Base-by-base conservation (phyloP, 2,329 filamentous ascomycete species). In the Tolypocladium tundrense region DNA sequence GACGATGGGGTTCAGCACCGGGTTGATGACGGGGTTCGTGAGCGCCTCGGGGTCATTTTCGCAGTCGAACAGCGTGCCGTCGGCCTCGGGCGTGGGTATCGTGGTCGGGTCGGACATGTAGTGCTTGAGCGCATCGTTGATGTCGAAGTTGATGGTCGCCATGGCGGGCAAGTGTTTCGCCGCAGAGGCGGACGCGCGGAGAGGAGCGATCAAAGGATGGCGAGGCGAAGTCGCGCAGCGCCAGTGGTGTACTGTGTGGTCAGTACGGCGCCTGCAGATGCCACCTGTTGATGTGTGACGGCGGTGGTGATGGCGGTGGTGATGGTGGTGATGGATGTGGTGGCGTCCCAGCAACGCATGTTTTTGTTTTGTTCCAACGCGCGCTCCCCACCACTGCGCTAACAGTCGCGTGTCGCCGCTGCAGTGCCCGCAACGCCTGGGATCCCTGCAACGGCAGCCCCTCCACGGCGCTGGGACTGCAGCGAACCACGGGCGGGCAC, bases 111-210 rank as follows among this genome's bases (percentile, higher is more conserved):
- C 93, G 75, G 91, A 95, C 83, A 97, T 90, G 76, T 97, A 99
- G 72, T 90, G 84, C 80, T 96, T 97, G 73, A 97, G 88, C 64
- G 91, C 91, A 78, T 96, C 88, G 73, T 97, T 96, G 74, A 99
- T 90, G 73, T 97, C 90, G 77, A 99, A 99, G 69, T 87, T 83
- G 71, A 91, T 83, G 77, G 88, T 88, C 68, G 79, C 88, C 86
- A 88, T 88, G 71, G 63, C 73, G 67, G 72, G 65, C 68, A 67
- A 65, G 56, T 57, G 54, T 56, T 60, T 57, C 61, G 60, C 64
- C 63, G 31, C 48, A 33, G 19, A 3, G 61, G 65, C 53, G 58
- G 59, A 54, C 58, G 57, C 64, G 63, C 41, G 40, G 21, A n/a
- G 35, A 19, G 8, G 48, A n/a, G 6, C 24, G 24, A 27, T 16